phyloP scores from a whole-genome alignment of 257 asterid genomes.

The Solanum commersonii region DNA sequence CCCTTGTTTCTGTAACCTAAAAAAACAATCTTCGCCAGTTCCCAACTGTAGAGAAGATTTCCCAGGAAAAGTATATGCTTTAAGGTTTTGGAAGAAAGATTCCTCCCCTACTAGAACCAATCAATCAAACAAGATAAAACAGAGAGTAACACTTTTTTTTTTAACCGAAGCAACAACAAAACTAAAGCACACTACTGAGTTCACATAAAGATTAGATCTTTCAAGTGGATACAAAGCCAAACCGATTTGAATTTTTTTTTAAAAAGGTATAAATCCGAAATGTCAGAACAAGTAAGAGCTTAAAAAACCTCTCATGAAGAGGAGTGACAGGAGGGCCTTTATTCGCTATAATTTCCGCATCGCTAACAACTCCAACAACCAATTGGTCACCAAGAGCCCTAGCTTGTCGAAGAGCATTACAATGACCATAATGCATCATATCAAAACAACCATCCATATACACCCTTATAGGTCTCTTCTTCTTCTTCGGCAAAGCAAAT shows the following conservation, averaged over 20 bases:
- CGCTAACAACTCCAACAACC: conserved; percentile 95
- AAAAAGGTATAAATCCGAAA: background rate
- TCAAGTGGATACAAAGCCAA: background rate
- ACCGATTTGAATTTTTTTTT: background rate
- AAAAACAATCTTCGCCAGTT: background rate
- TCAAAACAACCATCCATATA: conserved; percentile 98
- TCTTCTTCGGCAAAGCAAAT: conserved; percentile 38
- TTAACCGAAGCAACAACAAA: background rate
- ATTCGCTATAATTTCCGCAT: conserved; percentile 72
- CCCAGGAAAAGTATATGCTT: background rate
- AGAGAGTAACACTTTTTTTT: background rate
- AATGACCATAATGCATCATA: conserved; percentile 99
- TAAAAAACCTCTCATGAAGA: conserved; percentile 61
- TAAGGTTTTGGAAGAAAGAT: background rate
- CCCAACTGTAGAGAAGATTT: background rate
- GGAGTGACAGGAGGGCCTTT: conserved; percentile 99
- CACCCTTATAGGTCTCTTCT: conserved; percentile 82
- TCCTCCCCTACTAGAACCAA: background rate
- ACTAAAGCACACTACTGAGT: background rate
- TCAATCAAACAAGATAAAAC: background rate
- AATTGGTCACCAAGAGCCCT: conserved; percentile 93
- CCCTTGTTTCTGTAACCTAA: background rate
- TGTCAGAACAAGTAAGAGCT: background rate
- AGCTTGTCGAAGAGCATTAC: conserved; percentile 98
- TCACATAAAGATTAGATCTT: background rate